Evolutionary conservation across 139 green algal genomes (phyloP).

Genomic region (Closterium sp.): DNA sequence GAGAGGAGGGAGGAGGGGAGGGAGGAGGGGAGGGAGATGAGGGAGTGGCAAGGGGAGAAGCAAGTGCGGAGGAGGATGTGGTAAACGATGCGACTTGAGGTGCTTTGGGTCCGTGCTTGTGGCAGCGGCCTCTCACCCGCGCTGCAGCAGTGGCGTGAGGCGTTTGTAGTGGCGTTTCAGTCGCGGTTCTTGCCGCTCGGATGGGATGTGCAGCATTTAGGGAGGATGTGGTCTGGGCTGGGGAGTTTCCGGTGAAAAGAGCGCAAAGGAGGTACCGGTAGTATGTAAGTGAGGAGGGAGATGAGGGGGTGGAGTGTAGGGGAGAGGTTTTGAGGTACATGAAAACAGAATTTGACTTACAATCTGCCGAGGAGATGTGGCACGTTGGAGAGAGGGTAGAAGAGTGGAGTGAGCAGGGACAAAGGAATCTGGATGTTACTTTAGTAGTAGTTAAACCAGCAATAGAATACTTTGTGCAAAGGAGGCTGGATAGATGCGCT

Average conservation of each 20-base stretch:
- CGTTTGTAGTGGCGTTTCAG: slow-evolving; percentile 36
- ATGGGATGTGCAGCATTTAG: slow-evolving; percentile 44
- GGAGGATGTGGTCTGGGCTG: slow-evolving; percentile 18
- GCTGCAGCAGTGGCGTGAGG: slow-evolving; percentile 28
- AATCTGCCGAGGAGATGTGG: no score
- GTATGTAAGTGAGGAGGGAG: neutral
- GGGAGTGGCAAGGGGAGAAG: neutral
- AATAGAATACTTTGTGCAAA: no score
- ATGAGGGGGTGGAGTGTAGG: no score
- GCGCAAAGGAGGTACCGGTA: neutral
- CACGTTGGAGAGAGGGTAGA: no score
- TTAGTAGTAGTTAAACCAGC: no score
- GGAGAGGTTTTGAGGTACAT: no score
- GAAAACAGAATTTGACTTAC: no score
- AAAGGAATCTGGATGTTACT: no score
- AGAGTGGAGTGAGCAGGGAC: no score
- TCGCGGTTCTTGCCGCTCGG: slow-evolving; percentile 30
- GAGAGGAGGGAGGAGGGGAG: no score
- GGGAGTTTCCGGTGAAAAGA: slow-evolving; percentile 27
- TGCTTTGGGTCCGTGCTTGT: slow-evolving; percentile 5
- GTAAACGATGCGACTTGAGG: slow-evolving; percentile 14
- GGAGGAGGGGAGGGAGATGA: no score
- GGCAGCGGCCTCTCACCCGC: slow-evolving; percentile 26
- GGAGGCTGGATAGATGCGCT: no score
- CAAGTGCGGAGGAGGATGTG: neutral